These are phyloP conservation scores for Candida silvatica DNA, from an alignment of 805 yeast species.

Conservation along the genomic window DNA sequence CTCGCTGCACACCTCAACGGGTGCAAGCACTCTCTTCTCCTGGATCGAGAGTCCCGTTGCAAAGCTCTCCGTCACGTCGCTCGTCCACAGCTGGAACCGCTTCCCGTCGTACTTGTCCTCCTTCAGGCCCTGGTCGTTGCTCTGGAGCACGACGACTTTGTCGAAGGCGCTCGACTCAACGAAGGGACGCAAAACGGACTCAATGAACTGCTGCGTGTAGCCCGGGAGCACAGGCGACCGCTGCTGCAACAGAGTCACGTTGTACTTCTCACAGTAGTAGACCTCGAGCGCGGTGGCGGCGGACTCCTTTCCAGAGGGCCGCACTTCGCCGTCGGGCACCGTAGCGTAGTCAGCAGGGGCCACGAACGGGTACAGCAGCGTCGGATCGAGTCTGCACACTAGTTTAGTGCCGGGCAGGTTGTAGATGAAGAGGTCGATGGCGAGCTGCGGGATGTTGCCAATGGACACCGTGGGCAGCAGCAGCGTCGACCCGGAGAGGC, in stretches of 20 bases:
- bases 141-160: constrained; percentile 52
- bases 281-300: constrained; percentile 52
- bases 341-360: constrained; percentile 58
- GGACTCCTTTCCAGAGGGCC: neutral
- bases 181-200: constrained; percentile 42
- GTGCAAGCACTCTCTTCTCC: constrained; percentile 5
- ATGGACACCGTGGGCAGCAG: constrained; percentile 75
- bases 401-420: constrained; percentile 40
- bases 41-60: constrained; percentile 9
- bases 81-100: constrained; percentile 17
- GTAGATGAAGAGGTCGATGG: constrained; percentile 65
- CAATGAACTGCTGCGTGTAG: constrained; percentile 38
- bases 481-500: constrained; percentile 30
- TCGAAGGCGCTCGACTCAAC: constrained; percentile 31
- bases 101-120: constrained; percentile 9
- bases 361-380: constrained; percentile 68
- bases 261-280: constrained; percentile 32
- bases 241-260: constrained; percentile 62
- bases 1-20: constrained; percentile 7
- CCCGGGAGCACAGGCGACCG: constrained; percentile 80
- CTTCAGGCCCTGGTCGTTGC: constrained; percentile 56
- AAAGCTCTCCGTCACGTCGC: constrained; percentile 13
- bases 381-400: constrained; percentile 49
- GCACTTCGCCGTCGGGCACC: constrained; percentile 32
- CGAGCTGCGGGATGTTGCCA: constrained; percentile 85